phyloP scores from a whole-genome alignment of 306 rosid species.

The Cucurbita argyrosperma region DNA sequence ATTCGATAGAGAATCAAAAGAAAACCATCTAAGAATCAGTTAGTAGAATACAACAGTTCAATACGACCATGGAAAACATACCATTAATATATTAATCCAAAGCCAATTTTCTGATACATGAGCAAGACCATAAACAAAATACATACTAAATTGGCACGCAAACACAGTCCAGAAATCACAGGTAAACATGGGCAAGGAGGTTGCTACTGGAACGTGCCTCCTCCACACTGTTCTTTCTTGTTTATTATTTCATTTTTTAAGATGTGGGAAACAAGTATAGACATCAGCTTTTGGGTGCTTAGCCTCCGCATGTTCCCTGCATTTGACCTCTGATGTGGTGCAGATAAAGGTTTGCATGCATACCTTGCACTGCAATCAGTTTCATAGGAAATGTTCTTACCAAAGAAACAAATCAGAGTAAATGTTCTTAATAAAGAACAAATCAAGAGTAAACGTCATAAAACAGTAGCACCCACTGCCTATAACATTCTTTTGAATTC shows the following conservation, averaged over 20 bases:
- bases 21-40: neutral
- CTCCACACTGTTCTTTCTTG: neutral
- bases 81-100: neutral
- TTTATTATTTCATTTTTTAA: conserved; percentile 19
- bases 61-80: neutral
- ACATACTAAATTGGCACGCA: neutral
- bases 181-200: too few species aligned
- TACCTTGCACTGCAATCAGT: conserved; percentile 38
- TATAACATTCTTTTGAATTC: neutral
- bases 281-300: conserved; percentile 50
- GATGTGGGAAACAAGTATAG: conserved; percentile 37
- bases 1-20: neutral
- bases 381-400: neutral
- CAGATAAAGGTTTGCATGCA: conserved; percentile 59
- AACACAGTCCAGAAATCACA: neutral
- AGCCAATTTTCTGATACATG: neutral
- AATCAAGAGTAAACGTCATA: neutral
- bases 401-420: too few species aligned
- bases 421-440: neutral
- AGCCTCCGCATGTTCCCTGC: conserved; percentile 55
- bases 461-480: neutral
- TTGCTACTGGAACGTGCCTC: too few species aligned
- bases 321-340: conserved; percentile 46
- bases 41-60: neutral
- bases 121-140: neutral